Evolutionary conservation across 2,329 filamentous ascomycete genomes (phyloP).

Genomic region (Penicillium concentricum): DNA sequence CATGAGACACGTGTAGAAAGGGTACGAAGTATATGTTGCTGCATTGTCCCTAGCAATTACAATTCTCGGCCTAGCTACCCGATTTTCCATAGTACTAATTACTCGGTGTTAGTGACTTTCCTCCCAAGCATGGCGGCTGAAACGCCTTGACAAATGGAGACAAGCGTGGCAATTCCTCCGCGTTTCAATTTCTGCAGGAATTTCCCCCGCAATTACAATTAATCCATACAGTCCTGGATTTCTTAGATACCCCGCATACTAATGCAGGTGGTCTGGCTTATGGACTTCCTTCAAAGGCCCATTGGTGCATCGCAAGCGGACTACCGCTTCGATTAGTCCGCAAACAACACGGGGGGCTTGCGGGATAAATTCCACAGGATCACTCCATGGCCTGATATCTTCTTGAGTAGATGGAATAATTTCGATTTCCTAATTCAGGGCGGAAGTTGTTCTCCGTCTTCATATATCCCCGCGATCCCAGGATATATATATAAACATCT

Average conservation of each 20-base stretch:
- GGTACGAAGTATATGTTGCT: background rate
- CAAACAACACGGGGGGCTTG: constrained; percentile 18
- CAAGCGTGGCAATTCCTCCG: background rate
- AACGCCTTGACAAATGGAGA: constrained; percentile 9
- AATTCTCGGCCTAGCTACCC: background rate
- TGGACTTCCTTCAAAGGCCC: background rate
- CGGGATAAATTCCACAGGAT: background rate
- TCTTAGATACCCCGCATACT: background rate
- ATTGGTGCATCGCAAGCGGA: background rate
- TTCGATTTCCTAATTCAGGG: constrained; percentile 8
- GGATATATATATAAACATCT: background rate
- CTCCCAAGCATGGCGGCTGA: background rate
- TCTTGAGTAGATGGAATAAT: background rate
- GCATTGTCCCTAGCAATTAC: background rate
- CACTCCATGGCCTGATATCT: background rate
- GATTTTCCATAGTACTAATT: background rate
- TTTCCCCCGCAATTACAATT: background rate
- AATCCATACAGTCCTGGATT: background rate
- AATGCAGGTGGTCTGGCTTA: background rate
- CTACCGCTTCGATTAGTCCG: constrained; percentile 10
- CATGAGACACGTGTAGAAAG: too few relatives aligned
- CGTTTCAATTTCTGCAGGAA: background rate
- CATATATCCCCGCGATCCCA: background rate
- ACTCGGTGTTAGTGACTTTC: background rate
- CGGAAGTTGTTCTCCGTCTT: background rate